phyloP scores from a whole-genome alignment of 495 filamentous ascomycete genomes.

The Apodospora peruviana region DNA sequence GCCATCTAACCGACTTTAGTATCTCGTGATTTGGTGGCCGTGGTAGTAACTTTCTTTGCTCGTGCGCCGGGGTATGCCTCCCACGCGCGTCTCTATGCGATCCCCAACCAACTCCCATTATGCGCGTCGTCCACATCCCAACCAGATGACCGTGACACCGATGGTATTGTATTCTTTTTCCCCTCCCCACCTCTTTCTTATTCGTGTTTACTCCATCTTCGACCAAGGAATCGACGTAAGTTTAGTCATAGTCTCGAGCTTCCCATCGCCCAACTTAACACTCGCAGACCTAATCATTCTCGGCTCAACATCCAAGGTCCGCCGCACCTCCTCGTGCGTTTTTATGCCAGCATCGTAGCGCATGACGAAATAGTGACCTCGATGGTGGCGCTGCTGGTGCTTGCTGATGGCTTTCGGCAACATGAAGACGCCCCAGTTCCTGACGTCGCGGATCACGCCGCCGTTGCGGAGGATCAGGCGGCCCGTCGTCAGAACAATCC shows the following conservation, averaged over 20 bases:
- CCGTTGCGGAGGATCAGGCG: constrained; percentile 73
- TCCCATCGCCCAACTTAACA: constrained; percentile 77
- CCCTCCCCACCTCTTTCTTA: no score
- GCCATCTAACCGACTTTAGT: no score
- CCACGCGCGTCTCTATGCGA: no score
- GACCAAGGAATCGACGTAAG: constrained; percentile 46
- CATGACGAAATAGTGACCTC: constrained; percentile 96
- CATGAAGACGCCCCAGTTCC: constrained; percentile 89
- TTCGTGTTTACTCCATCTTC: constrained; percentile 19
- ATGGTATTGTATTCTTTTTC: no score
- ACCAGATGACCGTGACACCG: no score
- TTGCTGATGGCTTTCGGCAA: constrained; percentile 69
- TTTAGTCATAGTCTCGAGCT: constrained; percentile 62
- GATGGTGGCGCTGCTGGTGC: constrained; percentile 72
- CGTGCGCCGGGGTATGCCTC: no score
- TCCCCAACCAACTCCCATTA: no score
- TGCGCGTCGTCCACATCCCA: no score
- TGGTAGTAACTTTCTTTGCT: no score
- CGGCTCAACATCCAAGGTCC: constrained; percentile 80
- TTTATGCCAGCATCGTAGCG: constrained; percentile 73
- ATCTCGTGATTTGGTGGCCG: no score
- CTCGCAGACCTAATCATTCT: constrained; percentile 80
- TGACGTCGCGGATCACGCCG: constrained; percentile 86
- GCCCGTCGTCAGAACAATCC: constrained; percentile 85
- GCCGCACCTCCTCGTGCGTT: constrained; percentile 66